Percentiles rank a stretch among this genome's conserved stretches.
Evolutionary conservation across 176 grass and related monocot species (phyloP).

Genomic region (Carex parvula): DNA sequence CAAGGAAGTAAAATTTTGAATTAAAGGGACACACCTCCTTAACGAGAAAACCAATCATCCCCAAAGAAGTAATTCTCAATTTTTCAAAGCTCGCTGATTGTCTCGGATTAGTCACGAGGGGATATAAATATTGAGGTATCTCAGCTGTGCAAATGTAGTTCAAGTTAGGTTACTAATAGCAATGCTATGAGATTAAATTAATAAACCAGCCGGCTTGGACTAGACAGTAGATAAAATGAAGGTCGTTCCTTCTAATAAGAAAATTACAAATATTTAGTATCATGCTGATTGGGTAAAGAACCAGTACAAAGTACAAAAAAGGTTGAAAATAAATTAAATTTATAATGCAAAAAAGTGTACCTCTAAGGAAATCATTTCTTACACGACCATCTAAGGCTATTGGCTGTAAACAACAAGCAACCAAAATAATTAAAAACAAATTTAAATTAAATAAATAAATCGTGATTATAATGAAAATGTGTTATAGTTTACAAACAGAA

Average conservation of each 20-base stretch:
- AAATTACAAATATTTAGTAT: neutral
- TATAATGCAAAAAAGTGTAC: slow-evolving; percentile 3
- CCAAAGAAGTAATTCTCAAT: slow-evolving; percentile 16
- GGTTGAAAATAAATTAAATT: slow-evolving; percentile 7
- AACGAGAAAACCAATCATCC: slow-evolving; percentile 9
- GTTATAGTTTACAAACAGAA: neutral
- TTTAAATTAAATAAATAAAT: neutral
- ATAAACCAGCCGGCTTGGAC: neutral
- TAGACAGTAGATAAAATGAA: neutral
- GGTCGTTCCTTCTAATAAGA: neutral
- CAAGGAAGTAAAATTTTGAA: neutral
- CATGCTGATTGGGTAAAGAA: neutral
- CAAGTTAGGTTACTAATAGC: neutral
- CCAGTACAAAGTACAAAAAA: neutral
- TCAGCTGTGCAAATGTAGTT: slow-evolving; percentile 11
- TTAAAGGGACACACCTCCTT: neutral
- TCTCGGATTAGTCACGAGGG: neutral
- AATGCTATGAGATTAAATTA: neutral
- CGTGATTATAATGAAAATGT: neutral
- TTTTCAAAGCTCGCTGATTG: neutral
- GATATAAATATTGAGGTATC: slow-evolving; percentile 4
- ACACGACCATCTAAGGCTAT: neutral
- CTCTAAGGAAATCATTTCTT: slow-evolving; percentile 4
- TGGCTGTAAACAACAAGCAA: slow-evolving; percentile 1
- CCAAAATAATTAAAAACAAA: neutral